Percentiles rank a stretch among this genome's conserved stretches.
phyloP scores from a whole-genome alignment of 2,329 filamentous ascomycete species.

The Fusarium secorum region DNA sequence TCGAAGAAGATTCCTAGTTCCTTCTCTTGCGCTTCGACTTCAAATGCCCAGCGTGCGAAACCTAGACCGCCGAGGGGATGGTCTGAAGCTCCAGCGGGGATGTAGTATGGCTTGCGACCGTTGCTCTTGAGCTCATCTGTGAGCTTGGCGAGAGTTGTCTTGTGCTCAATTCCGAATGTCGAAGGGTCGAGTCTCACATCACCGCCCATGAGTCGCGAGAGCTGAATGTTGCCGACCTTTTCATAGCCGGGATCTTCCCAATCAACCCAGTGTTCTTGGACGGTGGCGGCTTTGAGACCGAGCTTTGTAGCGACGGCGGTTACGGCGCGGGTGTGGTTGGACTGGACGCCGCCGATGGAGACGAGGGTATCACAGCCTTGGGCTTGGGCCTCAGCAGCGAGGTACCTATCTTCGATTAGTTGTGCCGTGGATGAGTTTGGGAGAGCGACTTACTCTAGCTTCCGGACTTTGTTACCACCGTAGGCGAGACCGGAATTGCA shows the following conservation, averaged over 20 bases:
- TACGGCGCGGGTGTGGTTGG: slow-evolving; percentile 74
- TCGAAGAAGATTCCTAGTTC: slow-evolving; percentile 71
- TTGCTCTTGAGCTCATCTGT: slow-evolving; percentile 59
- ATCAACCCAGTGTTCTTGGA: slow-evolving; percentile 75
- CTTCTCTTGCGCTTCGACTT: slow-evolving; percentile 70
- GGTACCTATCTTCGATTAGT: slow-evolving; percentile 56
- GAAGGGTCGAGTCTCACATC: slow-evolving; percentile 68
- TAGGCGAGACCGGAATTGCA: slow-evolving; percentile 72
- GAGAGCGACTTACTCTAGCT: slow-evolving; percentile 61
- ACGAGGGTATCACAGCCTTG: slow-evolving; percentile 68
- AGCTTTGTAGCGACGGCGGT: slow-evolving; percentile 67
- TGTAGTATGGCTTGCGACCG: slow-evolving; percentile 73
- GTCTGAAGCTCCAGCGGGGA: slow-evolving; percentile 75
- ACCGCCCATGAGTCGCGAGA: slow-evolving; percentile 72
- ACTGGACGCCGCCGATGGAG: slow-evolving; percentile 73
- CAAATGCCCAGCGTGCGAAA: slow-evolving; percentile 75
- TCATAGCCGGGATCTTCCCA: slow-evolving; percentile 67
- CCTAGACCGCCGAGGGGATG: slow-evolving; percentile 75
- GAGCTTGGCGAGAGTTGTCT: slow-evolving; percentile 63
- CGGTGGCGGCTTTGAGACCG: slow-evolving; percentile 61
- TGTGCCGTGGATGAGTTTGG: background rate
- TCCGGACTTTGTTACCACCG: slow-evolving; percentile 74
- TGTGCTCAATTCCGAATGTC: slow-evolving; percentile 74
- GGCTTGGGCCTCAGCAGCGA: slow-evolving; percentile 67
- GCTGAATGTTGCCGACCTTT: slow-evolving; percentile 74